A percentile compares a stretch with the other conserved stretches of the same genome.
Conservation (phyloP, 106 monocot genomes). For the Chionographis japonica region DNA sequence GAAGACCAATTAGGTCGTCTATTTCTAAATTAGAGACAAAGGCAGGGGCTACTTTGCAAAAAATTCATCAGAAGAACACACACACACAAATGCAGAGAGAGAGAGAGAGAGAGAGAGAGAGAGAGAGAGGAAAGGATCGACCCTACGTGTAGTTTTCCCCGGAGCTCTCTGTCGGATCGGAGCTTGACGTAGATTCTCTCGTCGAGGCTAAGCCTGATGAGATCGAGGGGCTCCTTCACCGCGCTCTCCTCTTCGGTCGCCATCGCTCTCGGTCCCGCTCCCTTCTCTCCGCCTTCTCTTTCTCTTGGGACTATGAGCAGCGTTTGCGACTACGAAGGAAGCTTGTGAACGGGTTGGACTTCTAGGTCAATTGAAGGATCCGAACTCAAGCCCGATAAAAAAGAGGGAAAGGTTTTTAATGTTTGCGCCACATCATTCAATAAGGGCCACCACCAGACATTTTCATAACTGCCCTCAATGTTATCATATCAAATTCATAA, state of each 20-base stretch:
- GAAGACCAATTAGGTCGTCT: no score
- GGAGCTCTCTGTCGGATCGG: constrained; percentile 60
- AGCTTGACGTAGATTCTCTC: constrained; percentile 72
- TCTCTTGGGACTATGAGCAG: background rate
- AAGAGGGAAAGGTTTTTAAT: no score
- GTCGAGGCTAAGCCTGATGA: constrained; percentile 63
- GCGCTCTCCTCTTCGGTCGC: constrained; percentile 52
- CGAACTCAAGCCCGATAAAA: no score
- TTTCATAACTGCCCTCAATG: no score
- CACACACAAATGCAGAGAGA: background rate
- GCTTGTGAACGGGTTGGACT: no score
- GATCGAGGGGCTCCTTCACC: constrained; percentile 68
- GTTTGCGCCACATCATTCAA: no score
- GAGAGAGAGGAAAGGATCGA: background rate
- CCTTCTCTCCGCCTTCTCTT: background rate
- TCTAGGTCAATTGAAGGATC: no score
- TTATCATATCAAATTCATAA: no score
- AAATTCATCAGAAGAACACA: background rate
- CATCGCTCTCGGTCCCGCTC: constrained; percentile 9
- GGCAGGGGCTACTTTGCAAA: no score
- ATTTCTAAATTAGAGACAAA: no score
- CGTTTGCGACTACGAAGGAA: no score
- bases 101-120: background rate
- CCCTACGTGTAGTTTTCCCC: constrained; percentile 47
- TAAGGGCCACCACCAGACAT: no score